Evolutionary conservation across 352 stramenopile genomes (phyloP).

Genomic region (Pythium chondricola): DNA sequence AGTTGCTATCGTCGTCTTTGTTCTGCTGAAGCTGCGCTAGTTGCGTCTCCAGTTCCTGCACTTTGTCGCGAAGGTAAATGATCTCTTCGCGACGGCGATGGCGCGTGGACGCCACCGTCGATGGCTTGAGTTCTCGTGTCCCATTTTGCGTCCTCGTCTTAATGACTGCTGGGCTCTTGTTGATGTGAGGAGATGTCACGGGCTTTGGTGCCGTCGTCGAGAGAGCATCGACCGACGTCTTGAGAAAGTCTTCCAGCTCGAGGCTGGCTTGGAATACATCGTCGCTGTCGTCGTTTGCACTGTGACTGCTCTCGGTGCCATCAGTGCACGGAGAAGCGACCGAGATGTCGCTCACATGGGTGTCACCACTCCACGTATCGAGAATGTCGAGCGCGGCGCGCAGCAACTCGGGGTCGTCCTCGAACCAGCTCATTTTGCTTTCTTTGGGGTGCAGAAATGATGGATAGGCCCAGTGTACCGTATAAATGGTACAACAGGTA

Average conservation of each 20-base stretch:
- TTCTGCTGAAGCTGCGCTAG: background rate
- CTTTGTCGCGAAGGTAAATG: slow-evolving; percentile 9
- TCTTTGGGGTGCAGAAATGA: no score
- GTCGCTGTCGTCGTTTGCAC: slow-evolving; percentile 5
- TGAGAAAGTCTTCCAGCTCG: slow-evolving; percentile 2
- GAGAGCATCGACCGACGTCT: background rate
- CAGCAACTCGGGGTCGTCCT: slow-evolving; percentile 13
- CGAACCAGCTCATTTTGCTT: slow-evolving; percentile 3
- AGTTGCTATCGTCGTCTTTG: background rate
- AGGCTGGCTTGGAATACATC: no score
- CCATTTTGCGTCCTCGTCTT: background rate
- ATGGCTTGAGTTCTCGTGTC: slow-evolving; percentile 1
- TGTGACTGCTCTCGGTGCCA: background rate
- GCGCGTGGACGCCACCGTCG: slow-evolving; percentile 7
- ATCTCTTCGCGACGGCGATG: slow-evolving; percentile 18
- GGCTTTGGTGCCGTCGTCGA: background rate
- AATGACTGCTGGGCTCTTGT: background rate
- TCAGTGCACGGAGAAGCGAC: background rate
- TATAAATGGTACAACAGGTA: no score
- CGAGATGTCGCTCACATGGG: slow-evolving; percentile 5
- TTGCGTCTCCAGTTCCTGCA: slow-evolving; percentile 12
- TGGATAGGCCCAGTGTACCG: no score
- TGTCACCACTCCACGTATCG: slow-evolving; percentile 9
- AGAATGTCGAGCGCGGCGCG: slow-evolving; percentile 13
- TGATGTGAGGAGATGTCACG: background rate